A percentile compares a stretch with the other conserved stretches of the same genome.
phyloP scores from a whole-genome alignment of 176 grass and related monocot species.

The Ensete glaucum region DNA sequence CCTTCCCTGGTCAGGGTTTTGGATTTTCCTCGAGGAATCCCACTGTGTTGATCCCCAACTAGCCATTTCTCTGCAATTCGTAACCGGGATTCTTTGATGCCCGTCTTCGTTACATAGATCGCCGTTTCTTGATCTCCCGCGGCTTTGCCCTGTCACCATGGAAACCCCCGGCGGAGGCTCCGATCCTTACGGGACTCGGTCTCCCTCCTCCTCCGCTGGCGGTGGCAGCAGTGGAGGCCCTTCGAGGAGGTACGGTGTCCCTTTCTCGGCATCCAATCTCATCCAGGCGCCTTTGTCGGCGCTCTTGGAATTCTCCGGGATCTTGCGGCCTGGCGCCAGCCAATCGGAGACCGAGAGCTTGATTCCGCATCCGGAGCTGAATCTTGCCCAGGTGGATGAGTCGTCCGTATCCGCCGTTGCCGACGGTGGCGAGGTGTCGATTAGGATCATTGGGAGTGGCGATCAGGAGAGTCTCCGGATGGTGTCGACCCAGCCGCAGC shows the following conservation, averaged over 20 bases:
- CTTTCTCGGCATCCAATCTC: conserved; percentile 72
- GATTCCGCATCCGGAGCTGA: neutral
- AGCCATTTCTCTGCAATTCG: neutral
- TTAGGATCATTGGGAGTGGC: conserved; percentile 66
- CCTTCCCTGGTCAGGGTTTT: neutral
- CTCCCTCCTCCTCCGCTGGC: neutral
- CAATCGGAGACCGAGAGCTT: conserved; percentile 23
- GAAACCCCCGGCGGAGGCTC: conserved; percentile 29
- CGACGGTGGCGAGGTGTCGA: conserved; percentile 54
- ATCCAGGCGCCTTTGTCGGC: conserved; percentile 74
- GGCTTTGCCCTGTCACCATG: conserved; percentile 17
- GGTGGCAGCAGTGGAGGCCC: conserved; percentile 8
- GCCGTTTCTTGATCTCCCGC: neutral
- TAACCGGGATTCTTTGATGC: neutral
- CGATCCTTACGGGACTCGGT: conserved; percentile 25
- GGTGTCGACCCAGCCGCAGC: conserved; percentile 26
- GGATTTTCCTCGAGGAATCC: neutral
- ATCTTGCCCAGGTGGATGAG: conserved; percentile 4
- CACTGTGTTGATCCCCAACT: neutral
- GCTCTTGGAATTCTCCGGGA: conserved; percentile 78
- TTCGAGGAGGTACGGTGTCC: conserved; percentile 56
- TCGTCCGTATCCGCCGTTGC: conserved; percentile 26
- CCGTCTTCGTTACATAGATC: neutral
- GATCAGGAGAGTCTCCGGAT: conserved; percentile 34
- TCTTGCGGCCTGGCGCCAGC: conserved; percentile 43